Conservation (phyloP, 1,284 basidiomycete genomes). For the Flammula alnicola region DNA sequence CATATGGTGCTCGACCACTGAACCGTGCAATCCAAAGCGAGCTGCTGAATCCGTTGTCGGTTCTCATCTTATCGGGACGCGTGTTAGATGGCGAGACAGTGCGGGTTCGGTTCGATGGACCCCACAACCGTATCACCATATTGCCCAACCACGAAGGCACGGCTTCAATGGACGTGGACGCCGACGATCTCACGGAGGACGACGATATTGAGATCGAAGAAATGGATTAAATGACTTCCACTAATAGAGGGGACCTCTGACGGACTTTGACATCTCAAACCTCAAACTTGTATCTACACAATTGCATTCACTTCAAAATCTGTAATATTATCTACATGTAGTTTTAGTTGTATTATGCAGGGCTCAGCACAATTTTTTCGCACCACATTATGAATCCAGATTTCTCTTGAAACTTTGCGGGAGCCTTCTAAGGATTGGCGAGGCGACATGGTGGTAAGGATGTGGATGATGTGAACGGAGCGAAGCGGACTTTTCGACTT, state of each 20-base stretch:
- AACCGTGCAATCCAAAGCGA: conserved; percentile 93
- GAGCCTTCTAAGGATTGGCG: neutral
- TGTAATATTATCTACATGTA: too few relatives aligned
- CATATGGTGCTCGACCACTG: conserved; percentile 91
- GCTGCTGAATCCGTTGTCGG: conserved; percentile 90
- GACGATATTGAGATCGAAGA: conserved; percentile 73
- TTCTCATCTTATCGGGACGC: conserved; percentile 85
- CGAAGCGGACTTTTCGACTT: conserved; percentile 18
- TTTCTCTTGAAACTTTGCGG: neutral
- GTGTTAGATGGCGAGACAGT: conserved; percentile 85
- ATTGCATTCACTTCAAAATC: neutral
- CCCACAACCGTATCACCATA: conserved; percentile 81
- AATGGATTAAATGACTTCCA: conserved; percentile 63
- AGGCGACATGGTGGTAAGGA: too few relatives aligned
- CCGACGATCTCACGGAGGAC: too few relatives aligned
- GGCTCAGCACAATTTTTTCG: too few relatives aligned
- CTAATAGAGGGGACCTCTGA: too few relatives aligned
- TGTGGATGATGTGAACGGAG: conserved; percentile 21
- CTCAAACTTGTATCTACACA: too few relatives aligned
- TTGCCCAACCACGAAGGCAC: conserved; percentile 85
- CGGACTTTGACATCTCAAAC: neutral
- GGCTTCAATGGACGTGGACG: conserved; percentile 66
- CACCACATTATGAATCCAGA: too few relatives aligned
- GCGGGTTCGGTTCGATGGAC: conserved; percentile 80
- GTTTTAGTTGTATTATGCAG: too few relatives aligned